phyloP scores from a whole-genome alignment of 257 asterid genomes.

The Solanum paucissectum region DNA sequence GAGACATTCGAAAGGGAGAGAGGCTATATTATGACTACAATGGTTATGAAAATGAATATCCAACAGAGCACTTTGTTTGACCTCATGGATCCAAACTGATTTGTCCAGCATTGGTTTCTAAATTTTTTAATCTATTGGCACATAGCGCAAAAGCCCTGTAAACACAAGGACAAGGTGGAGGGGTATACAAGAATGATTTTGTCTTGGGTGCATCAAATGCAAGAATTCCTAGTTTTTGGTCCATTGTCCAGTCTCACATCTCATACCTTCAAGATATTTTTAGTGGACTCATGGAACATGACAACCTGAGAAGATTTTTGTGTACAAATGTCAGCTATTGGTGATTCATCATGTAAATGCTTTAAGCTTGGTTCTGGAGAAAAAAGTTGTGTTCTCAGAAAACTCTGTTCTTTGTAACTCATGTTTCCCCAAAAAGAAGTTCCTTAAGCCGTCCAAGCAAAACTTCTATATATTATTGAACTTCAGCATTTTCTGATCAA shows the following conservation, averaged over 20 bases:
- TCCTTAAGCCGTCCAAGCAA: not conserved
- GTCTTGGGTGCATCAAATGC: not conserved
- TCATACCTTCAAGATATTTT: not conserved
- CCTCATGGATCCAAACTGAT: not conserved
- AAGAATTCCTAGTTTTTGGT: not conserved
- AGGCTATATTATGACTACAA: conserved; percentile 84
- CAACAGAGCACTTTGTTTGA: conserved; percentile 83
- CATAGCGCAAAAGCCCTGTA: not conserved
- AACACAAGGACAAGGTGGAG: not conserved
- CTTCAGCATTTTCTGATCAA: not conserved
- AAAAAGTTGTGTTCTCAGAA: not conserved
- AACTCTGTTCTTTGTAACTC: not conserved
- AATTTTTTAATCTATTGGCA: not conserved
- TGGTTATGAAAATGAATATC: conserved; percentile 81
- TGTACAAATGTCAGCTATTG: not conserved
- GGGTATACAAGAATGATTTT: not conserved
- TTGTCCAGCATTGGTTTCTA: not conserved
- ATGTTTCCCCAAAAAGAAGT: not conserved
- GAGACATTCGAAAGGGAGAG: conserved; percentile 79
- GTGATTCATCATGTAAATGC: not conserved
- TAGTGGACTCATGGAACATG: not conserved
- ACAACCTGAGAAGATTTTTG: not conserved
- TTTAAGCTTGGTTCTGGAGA: not conserved
- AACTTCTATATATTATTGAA: not conserved
- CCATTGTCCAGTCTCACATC: not conserved